Evolutionary conservation across 75 land plant species (phyloP), one percentile per base, ranked within the genome.

Genomic region (Picea glauca): DNA sequence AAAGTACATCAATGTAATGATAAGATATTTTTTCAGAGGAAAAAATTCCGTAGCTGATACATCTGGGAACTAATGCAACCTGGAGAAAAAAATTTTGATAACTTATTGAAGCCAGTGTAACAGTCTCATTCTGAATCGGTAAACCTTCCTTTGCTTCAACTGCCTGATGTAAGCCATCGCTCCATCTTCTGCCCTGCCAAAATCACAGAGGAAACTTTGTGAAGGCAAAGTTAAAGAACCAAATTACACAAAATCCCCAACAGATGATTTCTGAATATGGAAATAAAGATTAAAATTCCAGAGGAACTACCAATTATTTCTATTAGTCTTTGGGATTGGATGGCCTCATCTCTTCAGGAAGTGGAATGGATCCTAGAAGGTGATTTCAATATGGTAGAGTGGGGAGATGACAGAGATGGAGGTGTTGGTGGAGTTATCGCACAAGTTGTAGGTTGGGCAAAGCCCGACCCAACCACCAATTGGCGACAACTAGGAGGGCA

Each of bases 11-110:
- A 31, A 43, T 32, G 21, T 74, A 74, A 35, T 26, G 26, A 76
- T 57, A 1, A 30, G 31, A 30, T 64, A 7, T 8, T 20, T 5
- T 40, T 32, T 43, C 73, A 40, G n/a, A 43, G 0, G 50, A 11
- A 43, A n/a, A 68, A 68, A 40, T 35, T 66, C 35, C 2, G 50
- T 38, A 38, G 46, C 46, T 58, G 77, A 12, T 74, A 54, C 33
- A 56, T 61, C 54, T 62, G 46, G 14, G 40, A 64, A 72, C 31
- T 40, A 14, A 13, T 67, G 18, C 57, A 54, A 95, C 99, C 99
- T 98, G 99, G 18, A 98, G 90, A 76, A 98, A 98, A 85, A 98
- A 98, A 78, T 98, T 98, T 72, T 98, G 99, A 76, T 98, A 98
- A 77, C 99, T 98, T 50, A 98, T 95, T 77, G 99, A 98, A 15